A percentile compares a stretch with the other conserved stretches of the same genome.
These are phyloP conservation scores for Dactylellina parvicollis DNA, from an alignment of 2,329 filamentous ascomycete species.

Conservation along the genomic window DNA sequence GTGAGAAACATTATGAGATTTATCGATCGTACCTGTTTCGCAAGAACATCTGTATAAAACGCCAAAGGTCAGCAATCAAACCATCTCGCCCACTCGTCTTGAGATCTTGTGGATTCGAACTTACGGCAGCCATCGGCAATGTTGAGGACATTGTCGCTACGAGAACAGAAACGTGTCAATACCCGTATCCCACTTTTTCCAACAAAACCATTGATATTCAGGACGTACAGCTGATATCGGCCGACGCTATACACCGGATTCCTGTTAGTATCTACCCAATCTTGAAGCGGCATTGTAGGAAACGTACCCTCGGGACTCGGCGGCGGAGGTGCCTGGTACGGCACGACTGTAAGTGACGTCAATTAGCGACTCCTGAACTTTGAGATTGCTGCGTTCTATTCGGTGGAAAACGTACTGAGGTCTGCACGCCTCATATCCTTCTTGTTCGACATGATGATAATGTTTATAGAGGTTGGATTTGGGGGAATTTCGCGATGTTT, in stretches of 20 bases:
- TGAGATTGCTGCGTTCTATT: background rate
- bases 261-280: background rate
- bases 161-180: conserved; percentile 4
- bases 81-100: no score
- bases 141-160: conserved; percentile 49
- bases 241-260: conserved; percentile 18
- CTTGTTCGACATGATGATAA: conserved; percentile 36
- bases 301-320: conserved; percentile 32
- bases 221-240: conserved; percentile 36
- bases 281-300: background rate
- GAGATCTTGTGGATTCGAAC: no score
- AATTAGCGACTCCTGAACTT: conserved; percentile 11
- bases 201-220: background rate
- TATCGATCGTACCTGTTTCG: conserved; percentile 32
- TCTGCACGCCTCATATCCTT: conserved; percentile 53
- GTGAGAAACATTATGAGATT: background rate
- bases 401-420: conserved; percentile 27
- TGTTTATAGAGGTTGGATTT: background rate
- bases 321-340: conserved; percentile 42
- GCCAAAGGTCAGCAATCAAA: background rate
- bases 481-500: background rate
- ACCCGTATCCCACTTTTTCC: no score
- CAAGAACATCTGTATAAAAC: conserved; percentile 33
- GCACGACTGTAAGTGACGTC: conserved; percentile 39
- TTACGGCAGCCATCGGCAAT: conserved; percentile 47